Conservation (phyloP, 1,284 basidiomycete species). For the Entoloma clypeatum region DNA sequence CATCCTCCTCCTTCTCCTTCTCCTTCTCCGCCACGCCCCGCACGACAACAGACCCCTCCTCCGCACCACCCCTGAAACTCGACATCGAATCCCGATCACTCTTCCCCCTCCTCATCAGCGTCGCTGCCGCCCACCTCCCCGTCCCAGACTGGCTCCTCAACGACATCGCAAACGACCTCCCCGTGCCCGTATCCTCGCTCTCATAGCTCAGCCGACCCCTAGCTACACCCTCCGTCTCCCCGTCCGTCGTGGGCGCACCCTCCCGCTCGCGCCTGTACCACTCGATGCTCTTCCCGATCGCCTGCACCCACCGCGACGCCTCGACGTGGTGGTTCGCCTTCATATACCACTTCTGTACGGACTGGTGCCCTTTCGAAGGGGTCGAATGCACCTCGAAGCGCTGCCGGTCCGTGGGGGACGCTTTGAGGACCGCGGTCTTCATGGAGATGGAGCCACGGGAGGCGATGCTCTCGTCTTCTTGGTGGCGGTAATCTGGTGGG, state of each 20-base stretch:
- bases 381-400: slow-evolving; percentile 83
- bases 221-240: slow-evolving; percentile 2
- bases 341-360: slow-evolving; percentile 81
- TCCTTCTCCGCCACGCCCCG: slow-evolving; percentile 17
- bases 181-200: slow-evolving; percentile 2
- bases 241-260: slow-evolving; percentile 21
- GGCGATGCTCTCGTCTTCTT: slow-evolving; percentile 88
- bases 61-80: slow-evolving; percentile 1
- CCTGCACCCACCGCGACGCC: slow-evolving; percentile 83
- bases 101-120: slow-evolving; percentile 13
- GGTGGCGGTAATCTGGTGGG: slow-evolving; percentile 78
- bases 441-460: slow-evolving; percentile 89
- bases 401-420: slow-evolving; percentile 52
- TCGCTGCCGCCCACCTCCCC: slow-evolving; percentile 4
- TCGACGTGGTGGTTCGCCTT: slow-evolving; percentile 90
- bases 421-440: slow-evolving; percentile 70
- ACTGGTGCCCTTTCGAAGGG: slow-evolving; percentile 42
- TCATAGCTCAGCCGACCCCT: slow-evolving; percentile 2
- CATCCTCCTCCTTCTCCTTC: slow-evolving; percentile 3
- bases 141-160: slow-evolving; percentile 14
- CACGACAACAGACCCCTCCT: slow-evolving; percentile 10
- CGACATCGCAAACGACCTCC: not conserved
- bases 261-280: slow-evolving; percentile 38
- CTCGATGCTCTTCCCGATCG: slow-evolving; percentile 72
- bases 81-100: too few species aligned